Percentiles rank a stretch among this genome's conserved stretches.
phyloP scores from a whole-genome alignment of 2,329 filamentous ascomycete species.

The Ciborinia camelliae region DNA sequence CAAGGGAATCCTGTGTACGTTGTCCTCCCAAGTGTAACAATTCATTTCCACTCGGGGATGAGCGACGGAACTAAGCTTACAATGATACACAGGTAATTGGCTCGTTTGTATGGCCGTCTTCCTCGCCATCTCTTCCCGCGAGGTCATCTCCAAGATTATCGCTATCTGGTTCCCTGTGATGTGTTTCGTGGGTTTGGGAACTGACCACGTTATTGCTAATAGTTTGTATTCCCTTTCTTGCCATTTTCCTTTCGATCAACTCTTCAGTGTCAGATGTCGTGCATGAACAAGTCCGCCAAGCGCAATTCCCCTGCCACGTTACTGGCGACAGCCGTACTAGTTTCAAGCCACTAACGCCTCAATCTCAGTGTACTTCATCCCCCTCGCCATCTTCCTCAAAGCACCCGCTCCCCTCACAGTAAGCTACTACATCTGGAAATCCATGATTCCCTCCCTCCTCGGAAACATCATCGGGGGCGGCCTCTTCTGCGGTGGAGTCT shows the following conservation, averaged over 20 bases:
- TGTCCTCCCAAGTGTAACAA: background rate
- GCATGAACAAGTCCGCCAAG: background rate
- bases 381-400: constrained; percentile 49
- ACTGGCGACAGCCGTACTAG: background rate
- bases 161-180: constrained; percentile 56
- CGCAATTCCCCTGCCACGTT: constrained; percentile 11
- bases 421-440: constrained; percentile 55
- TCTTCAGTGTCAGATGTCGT: background rate
- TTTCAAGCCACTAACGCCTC: constrained; percentile 2
- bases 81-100: constrained; percentile 45
- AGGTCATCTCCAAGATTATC: constrained; percentile 51
- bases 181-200: constrained; percentile 50
- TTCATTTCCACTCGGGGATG: background rate
- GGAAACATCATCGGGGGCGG: constrained; percentile 54
- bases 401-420: constrained; percentile 44
- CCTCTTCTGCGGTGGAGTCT: constrained; percentile 49
- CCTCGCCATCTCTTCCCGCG: constrained; percentile 47
- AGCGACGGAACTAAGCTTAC: background rate
- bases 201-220: constrained; percentile 57
- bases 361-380: constrained; percentile 45
- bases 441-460: constrained; percentile 50
- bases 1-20: constrained; percentile 48
- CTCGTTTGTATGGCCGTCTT: constrained; percentile 54
- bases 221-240: constrained; percentile 29
- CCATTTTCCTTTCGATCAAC: background rate